A percentile compares a stretch with the other conserved stretches of the same genome.
Conservation (phyloP, 2,329 filamentous ascomycete species). For the Clonostachys rhizophaga region DNA sequence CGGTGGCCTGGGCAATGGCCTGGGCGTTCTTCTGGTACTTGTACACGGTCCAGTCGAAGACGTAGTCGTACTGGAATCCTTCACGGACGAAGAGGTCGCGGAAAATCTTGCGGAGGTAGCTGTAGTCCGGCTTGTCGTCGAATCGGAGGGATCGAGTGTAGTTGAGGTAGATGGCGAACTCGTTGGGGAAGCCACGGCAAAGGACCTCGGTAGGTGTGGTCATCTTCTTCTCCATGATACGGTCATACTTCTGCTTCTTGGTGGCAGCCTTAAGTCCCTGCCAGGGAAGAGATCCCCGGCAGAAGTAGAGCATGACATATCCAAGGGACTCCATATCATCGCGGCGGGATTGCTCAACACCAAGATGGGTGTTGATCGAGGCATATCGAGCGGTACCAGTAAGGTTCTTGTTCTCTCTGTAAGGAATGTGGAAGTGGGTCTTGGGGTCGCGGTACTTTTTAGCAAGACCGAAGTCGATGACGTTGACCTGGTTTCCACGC, state of each 20-base stretch:
- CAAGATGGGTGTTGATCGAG: conserved; percentile 97
- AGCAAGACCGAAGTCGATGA: conserved; percentile 97
- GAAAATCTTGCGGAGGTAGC: conserved; percentile 99
- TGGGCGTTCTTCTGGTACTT: conserved; percentile 99
- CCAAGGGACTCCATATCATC: conserved; percentile 99
- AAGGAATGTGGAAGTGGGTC: conserved; percentile 99
- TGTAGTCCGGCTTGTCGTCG: conserved; percentile 99
- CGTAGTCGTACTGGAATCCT: conserved; percentile 99
- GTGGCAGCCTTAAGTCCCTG: conserved; percentile 97
- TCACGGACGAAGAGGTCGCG: conserved; percentile 97
- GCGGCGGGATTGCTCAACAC: conserved; percentile 97
- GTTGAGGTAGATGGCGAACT: conserved; percentile 99
- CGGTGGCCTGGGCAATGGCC: conserved; percentile 81
- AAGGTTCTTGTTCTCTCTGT: conserved; percentile 99
- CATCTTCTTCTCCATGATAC: conserved; percentile 99
- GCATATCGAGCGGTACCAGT: conserved; percentile 98
- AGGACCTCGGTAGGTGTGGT: conserved; percentile 97
- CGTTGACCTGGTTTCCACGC: conserved; percentile 98
- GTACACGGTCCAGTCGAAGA: conserved; percentile 99
- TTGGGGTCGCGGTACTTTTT: conserved; percentile 99
- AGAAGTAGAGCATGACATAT: conserved; percentile 99
- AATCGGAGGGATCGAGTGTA: conserved; percentile 98
- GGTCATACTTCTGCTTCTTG: conserved; percentile 99
- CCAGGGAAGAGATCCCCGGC: conserved; percentile 97
- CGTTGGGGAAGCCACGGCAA: conserved; percentile 97